Evolutionary conservation across 768 basidiomycete genomes (phyloP).

Genomic region (Sporobolomyces phaffii): DNA sequence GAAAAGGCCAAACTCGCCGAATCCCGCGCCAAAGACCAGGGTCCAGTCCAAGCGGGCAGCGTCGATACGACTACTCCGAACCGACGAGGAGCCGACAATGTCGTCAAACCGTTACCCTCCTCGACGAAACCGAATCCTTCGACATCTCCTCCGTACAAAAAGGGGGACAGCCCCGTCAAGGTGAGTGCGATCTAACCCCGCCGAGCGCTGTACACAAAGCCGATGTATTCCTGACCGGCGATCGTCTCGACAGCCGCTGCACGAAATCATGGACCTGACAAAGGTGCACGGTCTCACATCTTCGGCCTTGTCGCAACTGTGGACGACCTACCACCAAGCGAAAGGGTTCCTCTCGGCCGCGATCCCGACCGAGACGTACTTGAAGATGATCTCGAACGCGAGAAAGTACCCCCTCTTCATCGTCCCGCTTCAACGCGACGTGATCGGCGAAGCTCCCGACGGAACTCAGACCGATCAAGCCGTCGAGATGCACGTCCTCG

Average conservation of each 20-base stretch:
- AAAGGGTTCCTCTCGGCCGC: slow-evolving; percentile 79
- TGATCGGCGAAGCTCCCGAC: slow-evolving; percentile 44
- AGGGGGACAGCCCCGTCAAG: slow-evolving; percentile 42
- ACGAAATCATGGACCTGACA: slow-evolving; percentile 69
- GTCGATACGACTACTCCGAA: neutral
- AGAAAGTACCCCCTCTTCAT: slow-evolving; percentile 70
- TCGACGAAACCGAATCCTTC: neutral
- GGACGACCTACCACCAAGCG: slow-evolving; percentile 82
- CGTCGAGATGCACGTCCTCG: slow-evolving; percentile 47
- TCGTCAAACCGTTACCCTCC: slow-evolving; percentile 21
- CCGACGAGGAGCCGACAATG: neutral
- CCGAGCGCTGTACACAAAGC: too few species aligned
- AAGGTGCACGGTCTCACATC: slow-evolving; percentile 61
- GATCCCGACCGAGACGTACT: slow-evolving; percentile 66
- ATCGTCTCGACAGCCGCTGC: slow-evolving; percentile 64
- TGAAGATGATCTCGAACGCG: slow-evolving; percentile 61
- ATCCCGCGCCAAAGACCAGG: neutral
- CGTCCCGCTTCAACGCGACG: slow-evolving; percentile 65
- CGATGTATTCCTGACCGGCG: neutral
- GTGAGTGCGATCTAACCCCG: slow-evolving; percentile 36
- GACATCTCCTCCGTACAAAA: neutral
- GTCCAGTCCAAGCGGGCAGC: slow-evolving; percentile 19
- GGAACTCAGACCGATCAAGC: slow-evolving; percentile 58
- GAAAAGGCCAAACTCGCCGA: neutral
- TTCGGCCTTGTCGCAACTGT: slow-evolving; percentile 70